phyloP scores from a whole-genome alignment of 495 filamentous ascomycete genomes.

The Hypoxylon fragiforme region DNA sequence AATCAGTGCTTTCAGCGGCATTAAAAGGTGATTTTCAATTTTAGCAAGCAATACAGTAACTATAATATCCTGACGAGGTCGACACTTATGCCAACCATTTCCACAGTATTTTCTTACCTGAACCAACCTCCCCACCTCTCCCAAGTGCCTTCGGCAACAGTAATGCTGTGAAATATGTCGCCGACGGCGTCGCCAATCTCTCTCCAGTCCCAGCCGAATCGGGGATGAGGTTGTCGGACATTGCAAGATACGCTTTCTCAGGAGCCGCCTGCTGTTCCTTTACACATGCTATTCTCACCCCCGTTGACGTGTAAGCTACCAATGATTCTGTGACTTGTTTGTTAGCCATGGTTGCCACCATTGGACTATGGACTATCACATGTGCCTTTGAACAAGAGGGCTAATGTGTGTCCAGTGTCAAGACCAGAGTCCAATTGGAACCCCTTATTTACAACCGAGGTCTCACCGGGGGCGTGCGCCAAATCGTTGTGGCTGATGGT shows the following conservation, averaged over 20 bases:
- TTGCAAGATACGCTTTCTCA: constrained; percentile 74
- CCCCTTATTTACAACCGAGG: constrained; percentile 70
- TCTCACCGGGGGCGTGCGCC: constrained; percentile 69
- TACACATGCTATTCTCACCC: constrained; percentile 80
- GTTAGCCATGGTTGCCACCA: constrained; percentile 9
- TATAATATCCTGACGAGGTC: constrained; percentile 23
- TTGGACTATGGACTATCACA: not conserved
- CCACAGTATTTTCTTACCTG: constrained; percentile 24
- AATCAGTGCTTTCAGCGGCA: constrained; percentile 29
- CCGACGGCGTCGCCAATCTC: constrained; percentile 20
- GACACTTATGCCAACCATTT: constrained; percentile 33
- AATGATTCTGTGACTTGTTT: constrained; percentile 23
- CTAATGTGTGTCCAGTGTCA: constrained; percentile 58
- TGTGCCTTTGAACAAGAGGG: constrained; percentile 1
- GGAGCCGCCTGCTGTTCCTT: constrained; percentile 83
- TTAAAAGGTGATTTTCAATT: constrained; percentile 37
- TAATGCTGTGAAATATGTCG: constrained; percentile 28
- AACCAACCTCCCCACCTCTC: constrained; percentile 12
- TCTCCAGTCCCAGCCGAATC: constrained; percentile 14
- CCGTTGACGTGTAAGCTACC: constrained; percentile 79
- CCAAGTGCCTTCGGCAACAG: constrained; percentile 26
- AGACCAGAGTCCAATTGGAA: constrained; percentile 76
- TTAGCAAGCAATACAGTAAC: constrained; percentile 34
- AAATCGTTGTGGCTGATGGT: constrained; percentile 69
- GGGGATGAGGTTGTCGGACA: constrained; percentile 20